These are phyloP conservation scores for Chenopodium suecicum DNA, from an alignment of 148 eudicot species.

Conservation along the genomic window DNA sequence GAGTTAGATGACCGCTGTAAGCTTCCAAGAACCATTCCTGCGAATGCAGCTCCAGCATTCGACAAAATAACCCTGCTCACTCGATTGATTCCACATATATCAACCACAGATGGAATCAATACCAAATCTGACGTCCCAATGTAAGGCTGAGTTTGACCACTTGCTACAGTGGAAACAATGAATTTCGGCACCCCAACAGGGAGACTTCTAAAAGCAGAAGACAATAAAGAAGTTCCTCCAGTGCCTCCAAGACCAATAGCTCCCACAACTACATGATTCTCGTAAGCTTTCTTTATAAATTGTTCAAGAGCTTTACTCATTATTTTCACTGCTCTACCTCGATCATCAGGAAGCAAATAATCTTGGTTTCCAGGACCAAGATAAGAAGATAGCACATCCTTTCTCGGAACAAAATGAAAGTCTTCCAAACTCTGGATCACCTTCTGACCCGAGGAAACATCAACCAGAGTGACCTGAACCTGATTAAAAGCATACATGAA, in stretches of 20 bases:
- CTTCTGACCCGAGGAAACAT: constrained; percentile 73
- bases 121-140: constrained; percentile 88
- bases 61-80: constrained; percentile 69
- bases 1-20: constrained; percentile 32
- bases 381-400: constrained; percentile 64
- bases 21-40: constrained; percentile 80
- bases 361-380: constrained; percentile 38
- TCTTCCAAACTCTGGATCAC: constrained; percentile 45
- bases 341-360: constrained; percentile 65
- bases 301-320: constrained; percentile 67
- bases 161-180: constrained; percentile 88
- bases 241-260: constrained; percentile 93
- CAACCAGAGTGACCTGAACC: constrained; percentile 78
- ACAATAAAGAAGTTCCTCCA: constrained; percentile 86
- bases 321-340: constrained; percentile 64
- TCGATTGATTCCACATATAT: constrained; percentile 92
- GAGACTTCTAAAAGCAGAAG: constrained; percentile 76
- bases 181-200: constrained; percentile 84
- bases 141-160: constrained; percentile 88
- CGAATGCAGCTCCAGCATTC: constrained; percentile 95
- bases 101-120: constrained; percentile 91
- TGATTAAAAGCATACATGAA: constrained; percentile 19
- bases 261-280: constrained; percentile 58
- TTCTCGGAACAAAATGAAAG: constrained; percentile 61
- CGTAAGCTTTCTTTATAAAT: constrained; percentile 56